A percentile compares a stretch with the other conserved stretches of the same genome.
Conservation (phyloP, 345 rosid genomes). For the Citrus mangshanensis region DNA sequence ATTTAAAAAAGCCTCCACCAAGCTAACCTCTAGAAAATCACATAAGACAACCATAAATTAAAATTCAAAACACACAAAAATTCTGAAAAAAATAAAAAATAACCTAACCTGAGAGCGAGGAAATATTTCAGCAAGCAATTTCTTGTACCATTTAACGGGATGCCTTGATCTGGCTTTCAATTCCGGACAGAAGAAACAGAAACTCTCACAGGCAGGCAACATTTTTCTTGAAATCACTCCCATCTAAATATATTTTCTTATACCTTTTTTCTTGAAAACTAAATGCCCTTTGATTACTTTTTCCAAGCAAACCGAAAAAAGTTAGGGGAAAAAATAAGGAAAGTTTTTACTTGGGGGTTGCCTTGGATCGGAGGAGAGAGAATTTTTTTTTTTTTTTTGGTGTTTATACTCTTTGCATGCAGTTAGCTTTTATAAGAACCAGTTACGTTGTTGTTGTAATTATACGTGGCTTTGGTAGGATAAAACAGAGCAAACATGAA, state of each 20-base stretch:
- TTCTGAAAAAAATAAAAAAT: neutral
- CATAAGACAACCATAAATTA: neutral
- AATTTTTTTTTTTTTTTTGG: neutral
- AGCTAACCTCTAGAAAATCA: neutral
- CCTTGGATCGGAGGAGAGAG: neutral
- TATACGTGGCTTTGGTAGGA: too few species aligned
- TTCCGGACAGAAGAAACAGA: conserved; percentile 62
- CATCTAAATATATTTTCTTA: conserved; percentile 16
- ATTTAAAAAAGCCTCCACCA: neutral
- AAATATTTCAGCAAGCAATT: conserved; percentile 58
- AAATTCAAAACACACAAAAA: neutral
- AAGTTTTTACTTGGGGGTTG: conserved; percentile 8
- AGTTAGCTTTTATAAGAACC: neutral
- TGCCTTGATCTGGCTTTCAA: conserved; percentile 70
- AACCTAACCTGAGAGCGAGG: conserved; percentile 50
- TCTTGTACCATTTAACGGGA: conserved; percentile 70
- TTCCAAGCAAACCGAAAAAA: neutral
- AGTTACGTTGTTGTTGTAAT: neutral
- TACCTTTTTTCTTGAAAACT: neutral
- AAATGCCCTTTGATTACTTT: neutral
- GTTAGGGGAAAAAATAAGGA: neutral
- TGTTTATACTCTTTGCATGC: neutral
- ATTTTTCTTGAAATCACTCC: conserved; percentile 46
- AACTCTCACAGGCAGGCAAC: conserved; percentile 50
- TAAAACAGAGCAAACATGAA: too few species aligned